Percentiles rank a stretch among this genome's conserved stretches.
Evolutionary conservation across 176 grass and related monocot species (phyloP).

Genomic region (Puccinellia tenuiflora): DNA sequence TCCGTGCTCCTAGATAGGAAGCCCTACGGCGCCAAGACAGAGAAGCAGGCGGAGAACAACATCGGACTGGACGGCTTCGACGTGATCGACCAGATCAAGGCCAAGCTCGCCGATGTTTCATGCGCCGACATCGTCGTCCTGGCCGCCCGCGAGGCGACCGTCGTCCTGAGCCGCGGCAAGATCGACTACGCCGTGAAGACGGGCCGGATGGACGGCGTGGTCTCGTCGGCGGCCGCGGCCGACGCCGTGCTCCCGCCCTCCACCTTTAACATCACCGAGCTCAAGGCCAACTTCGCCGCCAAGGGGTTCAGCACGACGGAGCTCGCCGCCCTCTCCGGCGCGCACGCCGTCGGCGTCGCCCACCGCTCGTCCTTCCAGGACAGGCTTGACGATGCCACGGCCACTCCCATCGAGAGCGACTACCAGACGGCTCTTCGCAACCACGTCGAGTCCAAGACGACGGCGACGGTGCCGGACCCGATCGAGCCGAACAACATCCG

Average conservation of each 20-base stretch:
- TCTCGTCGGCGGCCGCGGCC: constrained; percentile 9
- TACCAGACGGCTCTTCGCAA: neutral
- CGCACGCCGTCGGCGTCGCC: constrained; percentile 47
- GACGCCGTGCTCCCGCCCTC: constrained; percentile 15
- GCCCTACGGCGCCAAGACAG: neutral
- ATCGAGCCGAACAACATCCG: neutral
- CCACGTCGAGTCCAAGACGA: neutral
- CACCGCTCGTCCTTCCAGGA: constrained; percentile 32
- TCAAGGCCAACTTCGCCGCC: constrained; percentile 7
- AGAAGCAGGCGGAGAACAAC: constrained; percentile 26
- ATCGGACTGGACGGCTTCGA: constrained; percentile 27
- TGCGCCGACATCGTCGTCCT: constrained; percentile 46
- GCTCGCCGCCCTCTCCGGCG: constrained; percentile 51
- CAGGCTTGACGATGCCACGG: constrained; percentile 15
- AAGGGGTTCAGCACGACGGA: constrained; percentile 30
- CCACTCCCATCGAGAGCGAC: neutral
- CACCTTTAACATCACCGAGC: neutral
- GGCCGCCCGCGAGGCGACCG: constrained; percentile 24
- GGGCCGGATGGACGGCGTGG: constrained; percentile 43
- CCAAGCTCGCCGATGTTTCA: constrained; percentile 11
- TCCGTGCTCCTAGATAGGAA: constrained; percentile 38
- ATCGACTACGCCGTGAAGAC: constrained; percentile 14
- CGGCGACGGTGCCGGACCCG: neutral
- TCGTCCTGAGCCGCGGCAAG: constrained; percentile 1
- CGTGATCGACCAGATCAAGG: constrained; percentile 35